These are phyloP conservation scores for Cladosporium sphaerospermum DNA, from an alignment of 2,329 filamentous ascomycete genomes.

Conservation along the genomic window DNA sequence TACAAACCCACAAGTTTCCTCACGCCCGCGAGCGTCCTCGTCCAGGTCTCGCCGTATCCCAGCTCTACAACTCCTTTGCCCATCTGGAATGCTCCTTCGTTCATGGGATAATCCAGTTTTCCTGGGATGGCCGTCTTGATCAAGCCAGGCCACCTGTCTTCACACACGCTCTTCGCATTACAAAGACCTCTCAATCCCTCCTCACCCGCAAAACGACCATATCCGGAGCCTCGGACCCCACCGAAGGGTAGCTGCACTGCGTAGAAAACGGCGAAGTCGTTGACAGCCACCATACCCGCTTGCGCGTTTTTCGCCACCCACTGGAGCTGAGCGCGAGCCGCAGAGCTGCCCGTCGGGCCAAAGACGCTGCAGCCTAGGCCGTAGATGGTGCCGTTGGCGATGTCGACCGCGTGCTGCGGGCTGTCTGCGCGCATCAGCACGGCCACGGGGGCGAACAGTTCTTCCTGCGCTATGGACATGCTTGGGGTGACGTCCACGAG, in stretches of 20 bases:
- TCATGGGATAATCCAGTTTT: constrained; percentile 74
- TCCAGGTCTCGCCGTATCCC: constrained; percentile 40
- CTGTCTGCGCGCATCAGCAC: constrained; percentile 68
- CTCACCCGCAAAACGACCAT: constrained; percentile 85
- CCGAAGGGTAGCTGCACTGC: constrained; percentile 93
- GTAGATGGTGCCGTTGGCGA: constrained; percentile 80
- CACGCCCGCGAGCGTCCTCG: constrained; percentile 35
- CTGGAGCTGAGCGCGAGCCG: constrained; percentile 54
- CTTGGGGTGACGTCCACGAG: constrained; percentile 78
- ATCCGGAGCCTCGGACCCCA: constrained; percentile 78
- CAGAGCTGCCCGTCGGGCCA: constrained; percentile 45
- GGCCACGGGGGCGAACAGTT: constrained; percentile 91
- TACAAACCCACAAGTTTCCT: constrained; percentile 29
- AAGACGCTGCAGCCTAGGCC: constrained; percentile 87
- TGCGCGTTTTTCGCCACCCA: constrained; percentile 62
- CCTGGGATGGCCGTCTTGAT: constrained; percentile 72
- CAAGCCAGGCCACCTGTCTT: constrained; percentile 57
- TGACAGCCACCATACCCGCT: constrained; percentile 87
- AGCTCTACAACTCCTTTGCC: constrained; percentile 43
- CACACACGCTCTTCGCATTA: constrained; percentile 80
- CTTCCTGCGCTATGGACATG: constrained; percentile 84
- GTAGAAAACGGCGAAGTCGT: constrained; percentile 92
- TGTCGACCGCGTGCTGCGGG: constrained; percentile 59
- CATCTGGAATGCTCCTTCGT: constrained; percentile 34
- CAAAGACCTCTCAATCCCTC: constrained; percentile 81